A percentile compares a stretch with the other conserved stretches of the same genome.
These are phyloP conservation scores for Phytophthora uliginosa DNA, from an alignment of 352 stramenopile genomes.

Conservation along the genomic window DNA sequence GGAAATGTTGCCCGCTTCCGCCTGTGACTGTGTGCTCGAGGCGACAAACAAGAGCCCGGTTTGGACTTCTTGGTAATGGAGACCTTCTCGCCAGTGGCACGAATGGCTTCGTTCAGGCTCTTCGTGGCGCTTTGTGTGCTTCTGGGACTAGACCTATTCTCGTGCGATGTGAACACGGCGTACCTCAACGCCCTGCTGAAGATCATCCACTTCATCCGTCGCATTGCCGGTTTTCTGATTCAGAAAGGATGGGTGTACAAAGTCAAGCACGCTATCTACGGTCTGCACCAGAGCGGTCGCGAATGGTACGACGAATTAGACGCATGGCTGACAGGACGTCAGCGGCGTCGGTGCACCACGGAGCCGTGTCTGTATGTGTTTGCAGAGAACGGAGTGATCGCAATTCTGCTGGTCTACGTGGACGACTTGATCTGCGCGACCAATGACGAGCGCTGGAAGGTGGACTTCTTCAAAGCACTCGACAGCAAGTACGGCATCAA, in stretches of 20 bases:
- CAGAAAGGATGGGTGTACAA: conserved; percentile 15
- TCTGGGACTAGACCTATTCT: background rate
- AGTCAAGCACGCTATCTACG: conserved; percentile 7
- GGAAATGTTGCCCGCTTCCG: conserved; percentile 17
- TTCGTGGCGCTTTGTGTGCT: conserved; percentile 5
- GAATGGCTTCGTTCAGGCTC: conserved; percentile 14
- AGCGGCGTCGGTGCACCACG: no score
- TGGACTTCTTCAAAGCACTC: background rate
- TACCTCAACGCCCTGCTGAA: conserved; percentile 4
- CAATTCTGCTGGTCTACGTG: background rate
- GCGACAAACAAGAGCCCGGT: conserved; percentile 7
- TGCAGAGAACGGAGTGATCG: background rate
- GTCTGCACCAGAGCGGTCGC: conserved; percentile 1
- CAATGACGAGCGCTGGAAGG: background rate
- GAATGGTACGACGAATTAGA: conserved; percentile 16
- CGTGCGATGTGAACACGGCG: conserved; percentile 9
- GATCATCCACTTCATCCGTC: background rate
- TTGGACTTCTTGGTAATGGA: conserved; percentile 16
- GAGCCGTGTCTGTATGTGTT: background rate
- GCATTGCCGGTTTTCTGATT: conserved; percentile 11
- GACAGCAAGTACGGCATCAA: background rate
- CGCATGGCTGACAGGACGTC: background rate
- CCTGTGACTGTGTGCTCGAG: background rate
- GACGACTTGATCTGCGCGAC: background rate
- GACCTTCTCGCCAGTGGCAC: conserved; percentile 2